Evolutionary conservation across 257 asterid genomes (phyloP).

Genomic region (Petunia axillaris): DNA sequence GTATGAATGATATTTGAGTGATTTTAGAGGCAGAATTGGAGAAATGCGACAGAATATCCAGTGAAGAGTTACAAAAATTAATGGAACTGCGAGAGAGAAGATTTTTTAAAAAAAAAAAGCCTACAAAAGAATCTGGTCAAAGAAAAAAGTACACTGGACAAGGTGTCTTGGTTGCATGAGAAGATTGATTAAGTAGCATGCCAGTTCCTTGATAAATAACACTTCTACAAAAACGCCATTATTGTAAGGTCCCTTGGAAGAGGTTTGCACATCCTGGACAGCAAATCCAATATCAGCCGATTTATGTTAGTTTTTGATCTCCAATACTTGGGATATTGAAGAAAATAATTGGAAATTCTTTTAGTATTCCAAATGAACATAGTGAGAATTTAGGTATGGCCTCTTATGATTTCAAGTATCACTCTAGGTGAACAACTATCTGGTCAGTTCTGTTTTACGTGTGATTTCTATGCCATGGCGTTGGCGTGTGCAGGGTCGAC

Average conservation of each 20-base stretch:
- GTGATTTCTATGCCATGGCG: neutral
- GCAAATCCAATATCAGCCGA: slow-evolving; percentile 5
- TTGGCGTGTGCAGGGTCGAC: neutral
- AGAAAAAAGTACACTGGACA: too few relatives aligned
- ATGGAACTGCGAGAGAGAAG: too few relatives aligned
- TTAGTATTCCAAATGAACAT: neutral
- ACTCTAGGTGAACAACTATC: neutral
- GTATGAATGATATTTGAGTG: too few relatives aligned
- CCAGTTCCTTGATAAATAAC: too few relatives aligned
- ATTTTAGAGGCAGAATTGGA: too few relatives aligned
- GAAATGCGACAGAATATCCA: too few relatives aligned
- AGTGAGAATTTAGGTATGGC: neutral
- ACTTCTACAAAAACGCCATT: too few relatives aligned
- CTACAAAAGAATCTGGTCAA: too few relatives aligned
- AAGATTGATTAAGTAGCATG: too few relatives aligned
- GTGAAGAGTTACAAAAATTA: too few relatives aligned
- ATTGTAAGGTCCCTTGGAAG: neutral
- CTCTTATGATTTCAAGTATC: slow-evolving; percentile 14
- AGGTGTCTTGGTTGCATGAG: too few relatives aligned
- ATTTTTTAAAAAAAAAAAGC: too few relatives aligned
- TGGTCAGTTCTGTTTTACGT: neutral
- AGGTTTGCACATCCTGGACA: slow-evolving; percentile 4
- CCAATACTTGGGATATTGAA: slow-evolving; percentile 1
- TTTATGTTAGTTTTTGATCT: neutral
- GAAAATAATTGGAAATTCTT: slow-evolving; percentile 9